Evolutionary conservation across 2,329 filamentous ascomycete species (phyloP).

Genomic region (Colletotrichum phormii): DNA sequence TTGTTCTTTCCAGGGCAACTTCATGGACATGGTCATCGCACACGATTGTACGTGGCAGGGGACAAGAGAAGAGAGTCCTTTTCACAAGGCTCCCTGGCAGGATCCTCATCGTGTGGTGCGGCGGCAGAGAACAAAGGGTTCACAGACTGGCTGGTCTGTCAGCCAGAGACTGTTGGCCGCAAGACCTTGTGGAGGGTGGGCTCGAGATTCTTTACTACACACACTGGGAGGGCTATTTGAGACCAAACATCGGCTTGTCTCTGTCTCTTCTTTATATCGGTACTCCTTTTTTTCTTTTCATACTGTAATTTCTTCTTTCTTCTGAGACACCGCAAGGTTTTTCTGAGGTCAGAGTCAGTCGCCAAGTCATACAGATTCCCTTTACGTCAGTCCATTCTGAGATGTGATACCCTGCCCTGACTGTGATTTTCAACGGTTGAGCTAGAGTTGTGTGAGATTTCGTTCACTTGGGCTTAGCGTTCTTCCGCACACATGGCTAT

Average conservation of each 20-base stretch:
- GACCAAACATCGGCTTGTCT: conserved; percentile 35
- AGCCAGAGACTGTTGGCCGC: conserved; percentile 25
- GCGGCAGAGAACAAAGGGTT: conserved; percentile 14
- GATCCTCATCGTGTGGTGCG: conserved; percentile 1
- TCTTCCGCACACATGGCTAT: background rate
- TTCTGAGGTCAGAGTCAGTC: conserved; percentile 36
- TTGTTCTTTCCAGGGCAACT: conserved; percentile 33
- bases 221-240: conserved; percentile 36
- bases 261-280: conserved; percentile 37
- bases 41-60: conserved; percentile 15
- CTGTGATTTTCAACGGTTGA: conserved; percentile 28
- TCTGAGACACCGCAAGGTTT: conserved; percentile 38
- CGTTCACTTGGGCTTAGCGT: background rate
- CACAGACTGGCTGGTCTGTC: conserved; percentile 10
- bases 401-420: conserved; percentile 7
- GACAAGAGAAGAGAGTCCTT: background rate
- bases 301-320: conserved; percentile 39
- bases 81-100: conserved; percentile 8
- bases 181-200: conserved; percentile 32
- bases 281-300: conserved; percentile 34
- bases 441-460: background rate
- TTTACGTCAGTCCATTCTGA: conserved; percentile 30
- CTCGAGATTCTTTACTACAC: conserved; percentile 38
- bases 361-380: conserved; percentile 37
- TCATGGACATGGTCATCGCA: conserved; percentile 26